phyloP scores from a whole-genome alignment of 192 early-diverging fungal genomes.

The Mortierella hygrophila region DNA sequence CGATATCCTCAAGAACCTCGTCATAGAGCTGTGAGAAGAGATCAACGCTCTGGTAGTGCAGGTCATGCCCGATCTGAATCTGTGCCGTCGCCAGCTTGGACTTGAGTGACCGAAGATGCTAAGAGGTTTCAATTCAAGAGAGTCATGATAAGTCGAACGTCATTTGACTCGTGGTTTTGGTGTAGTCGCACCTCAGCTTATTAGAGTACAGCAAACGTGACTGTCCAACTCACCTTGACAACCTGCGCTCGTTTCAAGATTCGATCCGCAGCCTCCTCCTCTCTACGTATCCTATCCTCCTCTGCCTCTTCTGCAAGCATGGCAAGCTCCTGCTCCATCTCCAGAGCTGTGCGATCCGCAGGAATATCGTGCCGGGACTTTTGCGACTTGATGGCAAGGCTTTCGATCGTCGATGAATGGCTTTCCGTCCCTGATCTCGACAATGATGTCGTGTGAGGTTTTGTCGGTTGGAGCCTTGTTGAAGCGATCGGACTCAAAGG shows the following conservation, averaged over 20 bases:
- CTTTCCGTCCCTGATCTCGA: background rate
- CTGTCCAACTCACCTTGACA: conserved; percentile 22
- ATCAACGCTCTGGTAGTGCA: conserved; percentile 41
- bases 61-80: conserved; percentile 45
- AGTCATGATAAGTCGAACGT: background rate
- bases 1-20: conserved; percentile 51
- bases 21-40: conserved; percentile 51
- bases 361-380: background rate
- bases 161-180: background rate
- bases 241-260: conserved; percentile 47
- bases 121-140: background rate
- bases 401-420: conserved; percentile 15
- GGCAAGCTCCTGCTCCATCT: conserved; percentile 48
- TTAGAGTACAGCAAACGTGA: background rate
- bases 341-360: conserved; percentile 3
- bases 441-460: background rate
- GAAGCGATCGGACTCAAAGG: background rate
- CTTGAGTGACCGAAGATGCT: conserved; percentile 48
- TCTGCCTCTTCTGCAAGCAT: conserved; percentile 54
- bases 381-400: conserved; percentile 5
- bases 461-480: background rate
- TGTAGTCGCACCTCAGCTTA: background rate
- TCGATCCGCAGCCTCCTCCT: conserved; percentile 43
- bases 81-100: conserved; percentile 44
- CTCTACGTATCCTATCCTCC: conserved; percentile 39